Base-by-base conservation (phyloP, 73 alveolate genomes). In the Stentor roeselii region DNA sequence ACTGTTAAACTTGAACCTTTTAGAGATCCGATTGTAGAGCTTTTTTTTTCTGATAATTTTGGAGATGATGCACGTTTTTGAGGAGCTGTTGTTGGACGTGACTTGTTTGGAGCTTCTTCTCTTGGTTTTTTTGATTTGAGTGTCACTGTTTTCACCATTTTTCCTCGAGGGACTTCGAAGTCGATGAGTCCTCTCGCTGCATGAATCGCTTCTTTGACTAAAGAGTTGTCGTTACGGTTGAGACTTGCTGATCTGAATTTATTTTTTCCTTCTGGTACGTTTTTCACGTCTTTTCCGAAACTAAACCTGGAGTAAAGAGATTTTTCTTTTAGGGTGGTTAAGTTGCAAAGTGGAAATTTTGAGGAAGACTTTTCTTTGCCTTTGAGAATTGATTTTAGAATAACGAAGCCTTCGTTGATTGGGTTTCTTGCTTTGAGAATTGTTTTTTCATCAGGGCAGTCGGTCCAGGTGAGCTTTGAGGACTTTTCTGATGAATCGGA, bases 11-110 rank as follows among this genome's bases (percentile, higher is more conserved):
- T 11, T 6, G 67, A 50, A 50, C 30, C 30, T 50, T 50, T 50
- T 11, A 21, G 21, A 11, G 67, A 21, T 6, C 21, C 21, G 21
- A 50, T 11, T 11, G 67, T 50, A 11, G 67, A 11, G 67, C 30
- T 21, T 50, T 21, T 6, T 50, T 50, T 50, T 6, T 50, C 67
- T 6, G 67, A 50, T 6, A 11, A 11, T 50, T 50, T 50, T 50
- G 67, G 67, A 50, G 67, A 50, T 11, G 67, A 21, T 50, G 67
- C 67, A 11, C 67, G 67, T 21, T 50, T 50, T 50, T 50, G 67
- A 50, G 67, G 67, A 11, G 67, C 67, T 6, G 67, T 50, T 50
- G 67, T 50, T 50, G 67, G 67, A 6, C 67, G 6, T 50, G 67
- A 50, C 21, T 50, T 50, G 6, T 11, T 11, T 6, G 21, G 6